Base-by-base conservation (phyloP, 2,329 filamentous ascomycete genomes). In the Ceratocystis huliohia region DNA sequence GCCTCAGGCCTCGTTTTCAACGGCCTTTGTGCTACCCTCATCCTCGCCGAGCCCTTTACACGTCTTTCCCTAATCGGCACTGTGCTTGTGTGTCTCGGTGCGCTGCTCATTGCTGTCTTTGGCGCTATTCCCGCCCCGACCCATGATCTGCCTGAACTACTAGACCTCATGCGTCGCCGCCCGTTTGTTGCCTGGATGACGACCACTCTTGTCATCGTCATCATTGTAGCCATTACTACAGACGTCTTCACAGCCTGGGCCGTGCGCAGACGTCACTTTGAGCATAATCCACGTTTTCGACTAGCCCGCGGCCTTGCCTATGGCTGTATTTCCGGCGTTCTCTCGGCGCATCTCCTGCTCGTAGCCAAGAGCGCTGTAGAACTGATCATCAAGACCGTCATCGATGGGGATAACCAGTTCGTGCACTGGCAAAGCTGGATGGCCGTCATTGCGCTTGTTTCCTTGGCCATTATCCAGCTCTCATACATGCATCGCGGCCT, bases 1-100 rank as follows among this genome's bases (percentile, higher is more conserved):
- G 93, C 93, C 20, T 96, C 93, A 2, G 94, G 94, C 57, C 82
- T 99, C 66, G 94, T 99, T 69, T 99, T 99, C 81, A 99, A 99
- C 79, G 96, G 93, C 67, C 91, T 97, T 75, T 96, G 95, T 81
- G 94, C 94, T 69, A 95, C 91, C 57, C 78, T 97, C 67, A 90
- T 97, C 72, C 83, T 99, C 61, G 87, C 88, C 73, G 93, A 99
- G 76, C 90, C 92, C 3, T 99, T 97, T 76, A 97, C 94, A 64
- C 84, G 84, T 74, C 95, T 91, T 82, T 96, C 93, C n/a, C 81
- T 96, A 46, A 84, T 89, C 72, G 94, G 94, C 46, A 99, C 94
- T 1, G 72, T 94, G 64, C 83, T 99, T 63, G 94, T 97, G 53
- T 93, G 90, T 69, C 81, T 80, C 25, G 94, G 94, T 65, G 94